Evolutionary conservation across 2,329 filamentous ascomycete species (phyloP), one percentile per base, ranked within the genome.

Genomic region (Cladophialophora exuberans): DNA sequence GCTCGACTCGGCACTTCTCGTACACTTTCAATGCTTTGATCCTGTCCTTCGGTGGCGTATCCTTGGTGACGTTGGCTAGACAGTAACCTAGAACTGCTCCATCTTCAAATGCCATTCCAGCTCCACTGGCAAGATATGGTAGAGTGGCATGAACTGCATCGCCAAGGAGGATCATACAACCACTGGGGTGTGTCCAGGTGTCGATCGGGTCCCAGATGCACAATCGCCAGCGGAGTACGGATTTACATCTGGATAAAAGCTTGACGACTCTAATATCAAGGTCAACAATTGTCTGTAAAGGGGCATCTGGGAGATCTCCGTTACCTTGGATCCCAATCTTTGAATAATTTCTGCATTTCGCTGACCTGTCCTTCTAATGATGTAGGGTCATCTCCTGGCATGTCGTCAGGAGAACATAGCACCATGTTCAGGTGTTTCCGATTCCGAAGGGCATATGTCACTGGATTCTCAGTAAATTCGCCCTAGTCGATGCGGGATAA

Each of bases 401-500:
- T 64, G 51, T 72, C 71, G 60, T 79, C 74, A 0, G 76, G 76
- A 0, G 79, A 74, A 5, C 79, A 60, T 0, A 71, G 72, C 3
- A 76, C 72, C 31, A 79, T 68, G 31, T 76, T 72, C 56, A 73
- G 77, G 0, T 78, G 59, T 3, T 70, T 65, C 0, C 71, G 72
- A 11, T 71, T 64, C 4, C 76, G 64, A 1, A 71, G 74, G 1
- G 76, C 76, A 2, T 76, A 76, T 45, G 73, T 73, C 26, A 79
- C 76, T 6, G 35, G 59, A 11, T 74, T 66, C 17, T 71, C 70
- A 35, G 73, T 67, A 0, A 79, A 80, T 0, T 80, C 80, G n/a
- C 82, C 65, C 79, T 81, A 82, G 59, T 81, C 78, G 58, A 80
- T 22, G n/a, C n/a, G n/a, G n/a, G n/a, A n/a, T n/a, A n/a, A n/a